A percentile compares a stretch with the other conserved stretches of the same genome.
Conservation (phyloP, 345 rosid genomes). For the Eucalyptus polybractea region DNA sequence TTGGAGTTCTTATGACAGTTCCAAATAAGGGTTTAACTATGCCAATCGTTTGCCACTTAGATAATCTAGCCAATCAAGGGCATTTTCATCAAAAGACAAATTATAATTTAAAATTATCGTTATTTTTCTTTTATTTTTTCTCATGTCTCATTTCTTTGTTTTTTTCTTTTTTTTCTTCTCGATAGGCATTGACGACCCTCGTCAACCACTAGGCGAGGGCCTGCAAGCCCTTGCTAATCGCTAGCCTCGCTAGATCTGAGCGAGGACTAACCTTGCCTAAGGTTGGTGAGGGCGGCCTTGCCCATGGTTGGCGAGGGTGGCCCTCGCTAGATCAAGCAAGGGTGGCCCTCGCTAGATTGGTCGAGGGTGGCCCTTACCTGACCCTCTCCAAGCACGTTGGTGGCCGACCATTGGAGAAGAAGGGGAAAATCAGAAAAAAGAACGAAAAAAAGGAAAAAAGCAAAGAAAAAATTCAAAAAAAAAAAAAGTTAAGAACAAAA, state of each 20-base stretch:
- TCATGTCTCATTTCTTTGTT: too few relatives aligned
- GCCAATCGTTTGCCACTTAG: rapidly evolving
- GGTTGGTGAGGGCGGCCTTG: rapidly evolving
- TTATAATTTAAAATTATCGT: too few relatives aligned
- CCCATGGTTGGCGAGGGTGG: too few relatives aligned
- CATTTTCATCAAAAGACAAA: rapidly evolving
- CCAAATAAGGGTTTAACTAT: rapidly evolving
- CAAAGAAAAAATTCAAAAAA: rapidly evolving
- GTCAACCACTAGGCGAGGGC: rapidly evolving
- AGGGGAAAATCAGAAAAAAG: too few relatives aligned
- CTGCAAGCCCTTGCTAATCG: rapidly evolving
- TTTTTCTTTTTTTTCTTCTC: too few relatives aligned
- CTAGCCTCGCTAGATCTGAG: rapidly evolving
- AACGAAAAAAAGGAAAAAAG: rapidly evolving
- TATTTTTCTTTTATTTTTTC: too few relatives aligned
- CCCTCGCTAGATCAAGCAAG: too few relatives aligned
- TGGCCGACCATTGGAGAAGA: rapidly evolving
- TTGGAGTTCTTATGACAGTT: rapidly evolving
- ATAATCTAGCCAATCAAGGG: rapidly evolving
- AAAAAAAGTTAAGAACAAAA: rapidly evolving
- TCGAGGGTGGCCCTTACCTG: rapidly evolving
- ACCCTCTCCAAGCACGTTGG: rapidly evolving
- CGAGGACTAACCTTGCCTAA: rapidly evolving
- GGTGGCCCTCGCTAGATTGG: too few relatives aligned
- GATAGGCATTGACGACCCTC: rapidly evolving